Evolutionary conservation across 2,329 filamentous ascomycete genomes (phyloP), one percentile per base, ranked within the genome.

Genomic region (Emydomyces testavorans): DNA sequence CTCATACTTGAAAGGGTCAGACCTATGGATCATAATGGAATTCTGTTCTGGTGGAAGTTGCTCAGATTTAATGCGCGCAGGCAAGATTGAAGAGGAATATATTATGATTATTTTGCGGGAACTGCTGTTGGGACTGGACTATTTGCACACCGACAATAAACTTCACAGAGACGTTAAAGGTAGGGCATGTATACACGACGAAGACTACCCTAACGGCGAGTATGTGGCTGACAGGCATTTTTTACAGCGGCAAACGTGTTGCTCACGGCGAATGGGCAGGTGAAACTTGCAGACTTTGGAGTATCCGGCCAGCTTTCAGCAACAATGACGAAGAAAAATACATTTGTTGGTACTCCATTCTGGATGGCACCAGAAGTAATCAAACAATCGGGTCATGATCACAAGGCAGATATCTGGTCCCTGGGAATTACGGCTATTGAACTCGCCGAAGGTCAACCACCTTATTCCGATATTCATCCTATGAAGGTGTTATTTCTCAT

Each of bases 331-430:
- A 96, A 96, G 75, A 96, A 96, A 71, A 96, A 96, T 63, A 96
- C 90, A 0, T 98, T 96, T 65, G 90, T 98, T 26, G 92, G 92
- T 28, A 96, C 90, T 0, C 90, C 92, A 1, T 98, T 96, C 64
- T 98, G 92, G 92, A 98, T 98, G 90, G 90, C 92, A 2, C 90
- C 90, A 8, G 90, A 98, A 68, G 90, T 96, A 48, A 98, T 98
- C 66, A 94, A 94, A 69, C 90, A 98, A 65, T 94, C 88, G 50
- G 90, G 90, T 41, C 95, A 96, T 70, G 90, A 95, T 65, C 87
- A 94, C 70, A 95, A 95, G 69, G 90, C 90, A 37, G 90, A 96
- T 62, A 94, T 96, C 50, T 96, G 90, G 90, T 95, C 90, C 1
- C 72, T 95, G 15, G 90, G 90, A 32, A 95, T 95, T 62, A 95